A percentile compares a stretch with the other conserved stretches of the same genome.
These are phyloP conservation scores for Floccularia luteovirens DNA, from an alignment of 768 basidiomycete genomes.

Conservation along the genomic window DNA sequence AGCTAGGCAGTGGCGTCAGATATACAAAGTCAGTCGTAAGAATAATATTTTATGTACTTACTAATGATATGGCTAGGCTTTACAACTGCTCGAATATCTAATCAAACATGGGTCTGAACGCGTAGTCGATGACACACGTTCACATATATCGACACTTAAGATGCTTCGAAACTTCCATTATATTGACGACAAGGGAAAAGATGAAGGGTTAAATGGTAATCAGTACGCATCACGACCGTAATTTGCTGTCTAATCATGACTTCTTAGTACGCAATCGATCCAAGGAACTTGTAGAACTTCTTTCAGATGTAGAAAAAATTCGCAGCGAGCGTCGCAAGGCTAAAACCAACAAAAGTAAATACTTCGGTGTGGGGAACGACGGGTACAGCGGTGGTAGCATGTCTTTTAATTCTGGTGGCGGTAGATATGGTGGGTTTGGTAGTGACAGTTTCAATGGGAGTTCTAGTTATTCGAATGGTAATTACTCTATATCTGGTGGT, in stretches of 20 bases:
- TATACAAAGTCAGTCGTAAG: conserved; percentile 75
- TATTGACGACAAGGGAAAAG: conserved; percentile 97
- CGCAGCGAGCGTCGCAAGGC: conserved; percentile 87
- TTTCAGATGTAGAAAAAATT: conserved; percentile 88
- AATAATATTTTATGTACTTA: background rate
- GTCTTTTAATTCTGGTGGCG: conserved; percentile 34
- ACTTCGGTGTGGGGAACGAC: conserved; percentile 82
- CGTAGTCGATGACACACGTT: conserved; percentile 94
- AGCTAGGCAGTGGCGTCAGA: conserved; percentile 96
- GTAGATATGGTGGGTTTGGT: conserved; percentile 38
- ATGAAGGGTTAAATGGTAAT: conserved; percentile 96
- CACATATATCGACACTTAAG: conserved; percentile 91
- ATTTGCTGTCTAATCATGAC: background rate
- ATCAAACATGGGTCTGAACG: conserved; percentile 97
- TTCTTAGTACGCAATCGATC: conserved; percentile 86
- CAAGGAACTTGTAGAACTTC: conserved; percentile 85
- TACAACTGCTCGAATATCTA: conserved; percentile 92
- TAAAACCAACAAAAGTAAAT: conserved; percentile 85
- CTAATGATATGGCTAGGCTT: conserved; percentile 41
- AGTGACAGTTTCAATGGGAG: conserved; percentile 27
- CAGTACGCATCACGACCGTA: background rate
- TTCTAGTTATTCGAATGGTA: conserved; percentile 15
- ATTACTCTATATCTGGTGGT: background rate
- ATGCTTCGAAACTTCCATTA: conserved; percentile 98
- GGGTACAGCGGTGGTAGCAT: conserved; percentile 37